Percentiles rank a stretch among this genome's conserved stretches.
These are phyloP conservation scores for Ceratocystis huliohia DNA, from an alignment of 2,329 filamentous ascomycete species.

Conservation along the genomic window DNA sequence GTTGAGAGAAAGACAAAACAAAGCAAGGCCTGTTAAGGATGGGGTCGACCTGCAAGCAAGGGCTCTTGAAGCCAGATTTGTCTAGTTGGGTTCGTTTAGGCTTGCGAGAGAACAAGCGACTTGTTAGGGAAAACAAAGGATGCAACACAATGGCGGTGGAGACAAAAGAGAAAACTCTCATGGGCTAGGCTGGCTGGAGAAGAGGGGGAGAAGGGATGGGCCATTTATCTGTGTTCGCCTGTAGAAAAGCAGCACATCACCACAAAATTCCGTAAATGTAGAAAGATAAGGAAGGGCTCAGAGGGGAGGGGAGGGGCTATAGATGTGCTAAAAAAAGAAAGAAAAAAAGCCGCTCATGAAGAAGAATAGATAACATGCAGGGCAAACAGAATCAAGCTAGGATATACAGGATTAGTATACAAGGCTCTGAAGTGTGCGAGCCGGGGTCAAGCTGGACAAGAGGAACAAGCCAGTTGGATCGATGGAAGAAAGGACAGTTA, in stretches of 20 bases:
- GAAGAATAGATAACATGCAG: no score
- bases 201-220: neutral
- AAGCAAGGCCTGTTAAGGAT: neutral
- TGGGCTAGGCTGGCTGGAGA: neutral
- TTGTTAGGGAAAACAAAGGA: neutral
- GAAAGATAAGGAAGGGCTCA: no score
- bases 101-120: neutral
- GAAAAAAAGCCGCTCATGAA: neutral
- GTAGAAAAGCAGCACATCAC: no score
- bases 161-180: neutral
- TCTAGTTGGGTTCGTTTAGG: neutral
- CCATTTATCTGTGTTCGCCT: no score
- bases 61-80: neutral
- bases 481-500: neutral
- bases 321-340: neutral
- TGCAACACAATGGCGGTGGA: neutral
- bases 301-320: no score
- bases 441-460: neutral
- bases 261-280: no score
- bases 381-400: no score
- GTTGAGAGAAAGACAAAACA: neutral
- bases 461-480: neutral
- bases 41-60: neutral
- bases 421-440: neutral
- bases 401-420: neutral